Base-by-base conservation (phyloP, 345 rosid genomes). In the Clausena lansium region DNA sequence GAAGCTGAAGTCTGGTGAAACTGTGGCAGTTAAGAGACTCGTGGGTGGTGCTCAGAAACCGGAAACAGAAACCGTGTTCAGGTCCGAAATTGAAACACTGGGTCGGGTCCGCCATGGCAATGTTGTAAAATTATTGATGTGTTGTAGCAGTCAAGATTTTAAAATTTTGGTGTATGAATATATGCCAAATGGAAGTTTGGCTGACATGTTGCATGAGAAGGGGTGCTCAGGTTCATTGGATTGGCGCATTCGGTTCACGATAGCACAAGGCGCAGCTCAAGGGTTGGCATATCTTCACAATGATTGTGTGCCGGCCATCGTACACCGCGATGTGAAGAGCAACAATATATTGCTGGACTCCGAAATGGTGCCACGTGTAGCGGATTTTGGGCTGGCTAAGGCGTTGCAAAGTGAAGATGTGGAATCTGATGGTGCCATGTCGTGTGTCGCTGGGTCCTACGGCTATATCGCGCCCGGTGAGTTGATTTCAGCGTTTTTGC, bases 401-500 rank as follows among this genome's bases (percentile, higher is more conserved):
- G 62, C 85, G 45, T 66, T 92, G 75, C 86, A 77, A 63, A 74
- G 70, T 17, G 81, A 76, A 68, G 60, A 1, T 4, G 76, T 61
- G 5, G 78, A 61, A 13, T 69, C 61, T 55, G 84, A 78, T 2
- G 79, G 67, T 9, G 75, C 62, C 9, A 88, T 84, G 92, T 89
- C 93, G 0, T 83, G 84, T 60, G 79, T 93, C 0, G 93, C 90
- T 55, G 97, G 97, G 15, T 85, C 97, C 70, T 87, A 82, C 68
- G 98, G 97, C 72, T 92, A 93, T 78, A 93, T 92, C 59, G 98
- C 98, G 33, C 98, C 98, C 9, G 97, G 98, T 90, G 9, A 79
- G 85, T 61, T 62, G 2, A 60, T 66, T 9, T 13, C 17, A 9
- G 11, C 25, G 4, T 20, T 38, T 38, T 47, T 2, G n/a, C n/a